Evolutionary conservation across 768 basidiomycete genomes (phyloP).

Genomic region (Cantharellus anzutake): DNA sequence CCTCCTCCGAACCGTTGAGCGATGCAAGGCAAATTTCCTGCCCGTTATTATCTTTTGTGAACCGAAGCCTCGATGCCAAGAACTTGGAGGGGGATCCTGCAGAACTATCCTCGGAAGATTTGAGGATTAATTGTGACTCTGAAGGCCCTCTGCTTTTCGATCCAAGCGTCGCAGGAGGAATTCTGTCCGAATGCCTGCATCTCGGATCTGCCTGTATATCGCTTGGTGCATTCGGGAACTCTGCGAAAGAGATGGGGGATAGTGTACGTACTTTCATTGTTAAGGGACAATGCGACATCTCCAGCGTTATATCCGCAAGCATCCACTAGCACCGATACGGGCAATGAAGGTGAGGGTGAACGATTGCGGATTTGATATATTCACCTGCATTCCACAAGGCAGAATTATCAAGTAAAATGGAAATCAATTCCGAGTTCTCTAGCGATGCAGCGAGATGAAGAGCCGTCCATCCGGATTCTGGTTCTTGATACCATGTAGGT

Average conservation of each 20-base stretch:
- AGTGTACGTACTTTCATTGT: constrained; percentile 30
- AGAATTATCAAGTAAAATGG: constrained; percentile 53
- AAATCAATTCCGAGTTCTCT: constrained; percentile 43
- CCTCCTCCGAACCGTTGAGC: constrained; percentile 43
- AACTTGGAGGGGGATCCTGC: constrained; percentile 48
- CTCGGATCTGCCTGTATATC: constrained; percentile 55
- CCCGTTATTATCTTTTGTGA: constrained; percentile 45
- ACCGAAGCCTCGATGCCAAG: constrained; percentile 49
- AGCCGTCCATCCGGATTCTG: constrained; percentile 55
- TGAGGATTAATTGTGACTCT: constrained; percentile 23
- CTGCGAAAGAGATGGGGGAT: neutral
- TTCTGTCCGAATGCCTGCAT: constrained; percentile 86
- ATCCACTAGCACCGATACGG: constrained; percentile 35
- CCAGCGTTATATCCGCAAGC: constrained; percentile 65
- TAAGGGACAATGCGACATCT: constrained; percentile 77
- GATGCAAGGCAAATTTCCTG: constrained; percentile 67
- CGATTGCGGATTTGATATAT: constrained; percentile 8
- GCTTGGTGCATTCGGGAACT: neutral
- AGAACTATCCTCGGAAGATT: constrained; percentile 33
- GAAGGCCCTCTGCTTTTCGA: constrained; percentile 1
- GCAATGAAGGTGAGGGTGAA: constrained; percentile 9
- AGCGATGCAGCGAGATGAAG: constrained; percentile 75
- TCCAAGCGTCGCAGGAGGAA: constrained; percentile 43
- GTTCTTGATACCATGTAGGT: constrained; percentile 81
- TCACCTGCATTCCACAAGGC: constrained; percentile 82